phyloP scores from a whole-genome alignment of 371 early-diverging fungal species.

The Rhizopus arrhizus region DNA sequence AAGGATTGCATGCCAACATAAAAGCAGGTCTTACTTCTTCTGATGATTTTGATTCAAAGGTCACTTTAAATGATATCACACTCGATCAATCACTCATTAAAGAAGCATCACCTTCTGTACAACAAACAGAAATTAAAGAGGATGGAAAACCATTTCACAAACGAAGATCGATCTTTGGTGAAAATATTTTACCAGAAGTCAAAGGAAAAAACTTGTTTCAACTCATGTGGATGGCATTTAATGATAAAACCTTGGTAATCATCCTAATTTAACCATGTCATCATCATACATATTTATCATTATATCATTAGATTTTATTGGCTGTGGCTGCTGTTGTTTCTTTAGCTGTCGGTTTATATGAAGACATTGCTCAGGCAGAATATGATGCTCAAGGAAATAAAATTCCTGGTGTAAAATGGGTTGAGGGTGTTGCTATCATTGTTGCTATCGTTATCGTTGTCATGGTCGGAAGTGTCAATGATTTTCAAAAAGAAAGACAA shows the following conservation, averaged over 20 bases:
- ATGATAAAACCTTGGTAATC: slow-evolving; percentile 81
- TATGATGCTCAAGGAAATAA: slow-evolving; percentile 36
- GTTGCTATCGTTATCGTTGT: slow-evolving; percentile 84
- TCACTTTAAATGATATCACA: slow-evolving; percentile 29
- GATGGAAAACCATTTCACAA: slow-evolving; percentile 27
- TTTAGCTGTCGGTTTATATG: slow-evolving; percentile 84
- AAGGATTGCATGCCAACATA: slow-evolving; percentile 50
- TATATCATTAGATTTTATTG: slow-evolving; percentile 64
- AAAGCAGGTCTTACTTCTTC: slow-evolving; percentile 39
- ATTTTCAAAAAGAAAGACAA: slow-evolving; percentile 85
- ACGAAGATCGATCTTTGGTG: slow-evolving; percentile 58
- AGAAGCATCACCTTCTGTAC: not conserved
- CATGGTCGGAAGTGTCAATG: slow-evolving; percentile 77
- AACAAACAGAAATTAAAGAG: not conserved
- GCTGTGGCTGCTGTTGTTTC: slow-evolving; percentile 85
- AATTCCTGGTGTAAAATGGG: slow-evolving; percentile 68
- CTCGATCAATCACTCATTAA: slow-evolving; percentile 7
- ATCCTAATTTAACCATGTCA: not conserved
- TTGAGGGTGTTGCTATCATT: slow-evolving; percentile 81
- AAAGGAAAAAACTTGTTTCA: slow-evolving; percentile 70
- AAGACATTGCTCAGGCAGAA: slow-evolving; percentile 65
- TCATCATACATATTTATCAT: not conserved
- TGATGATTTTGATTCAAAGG: slow-evolving; percentile 15
- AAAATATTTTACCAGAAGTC: slow-evolving; percentile 67
- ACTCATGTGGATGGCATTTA: slow-evolving; percentile 80